A percentile compares a stretch with the other conserved stretches of the same genome.
These are phyloP conservation scores for Quercus rubra DNA, from an alignment of 306 rosid genomes.

Conservation along the genomic window DNA sequence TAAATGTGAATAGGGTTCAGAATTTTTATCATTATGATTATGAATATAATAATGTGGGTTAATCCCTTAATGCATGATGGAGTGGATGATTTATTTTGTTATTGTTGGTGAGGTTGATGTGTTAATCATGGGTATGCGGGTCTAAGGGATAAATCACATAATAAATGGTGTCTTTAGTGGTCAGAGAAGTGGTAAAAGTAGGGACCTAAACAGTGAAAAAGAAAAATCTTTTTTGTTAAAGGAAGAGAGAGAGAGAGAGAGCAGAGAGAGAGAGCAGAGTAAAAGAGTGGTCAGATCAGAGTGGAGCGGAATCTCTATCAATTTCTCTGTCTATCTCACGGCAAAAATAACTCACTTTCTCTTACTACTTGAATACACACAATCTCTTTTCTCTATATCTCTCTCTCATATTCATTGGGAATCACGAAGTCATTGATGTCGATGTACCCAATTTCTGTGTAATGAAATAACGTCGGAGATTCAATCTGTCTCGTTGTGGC, in stretches of 20 bases:
- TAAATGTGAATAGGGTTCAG: no score
- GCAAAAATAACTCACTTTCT: neutral
- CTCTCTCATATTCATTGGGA: slow-evolving; percentile 21
- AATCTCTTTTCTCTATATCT: no score
- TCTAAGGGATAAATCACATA: neutral
- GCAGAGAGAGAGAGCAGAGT: neutral
- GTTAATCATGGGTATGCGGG: neutral
- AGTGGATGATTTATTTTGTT: neutral
- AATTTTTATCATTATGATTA: neutral
- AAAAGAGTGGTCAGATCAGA: slow-evolving; percentile 10
- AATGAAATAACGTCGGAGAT: slow-evolving; percentile 7
- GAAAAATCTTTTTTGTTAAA: neutral
- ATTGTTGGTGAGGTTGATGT: neutral
- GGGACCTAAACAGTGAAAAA: slow-evolving; percentile 33
- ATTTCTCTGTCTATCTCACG: neutral
- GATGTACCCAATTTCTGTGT: slow-evolving; percentile 23
- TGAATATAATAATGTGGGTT: neutral
- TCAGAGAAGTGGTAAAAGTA: slow-evolving; percentile 37
- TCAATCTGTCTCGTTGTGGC: slow-evolving; percentile 45
- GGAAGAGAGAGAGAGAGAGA: neutral
- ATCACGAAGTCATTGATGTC: slow-evolving; percentile 36
- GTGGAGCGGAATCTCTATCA: slow-evolving; percentile 1
- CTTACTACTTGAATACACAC: neutral
- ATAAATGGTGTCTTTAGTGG: slow-evolving; percentile 21
- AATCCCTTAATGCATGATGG: neutral